Conservation (phyloP, 164 flowering plant genomes). For the Piper longum region DNA sequence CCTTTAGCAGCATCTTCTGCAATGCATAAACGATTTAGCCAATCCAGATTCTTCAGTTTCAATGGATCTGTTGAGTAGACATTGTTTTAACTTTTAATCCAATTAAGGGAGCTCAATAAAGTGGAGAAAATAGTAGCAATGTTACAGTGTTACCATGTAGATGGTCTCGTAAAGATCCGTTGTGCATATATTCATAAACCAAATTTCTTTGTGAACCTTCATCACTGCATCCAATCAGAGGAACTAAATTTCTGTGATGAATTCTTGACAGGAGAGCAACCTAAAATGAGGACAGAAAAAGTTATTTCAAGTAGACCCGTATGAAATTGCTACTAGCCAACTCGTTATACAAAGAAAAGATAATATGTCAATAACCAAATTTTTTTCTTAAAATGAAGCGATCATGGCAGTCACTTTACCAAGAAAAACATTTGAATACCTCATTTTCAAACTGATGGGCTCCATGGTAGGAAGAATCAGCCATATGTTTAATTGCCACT, state of each 20-base stretch:
- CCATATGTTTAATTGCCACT: slow-evolving; percentile 80
- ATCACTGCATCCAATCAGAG: slow-evolving; percentile 81
- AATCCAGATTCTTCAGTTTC: slow-evolving; percentile 51
- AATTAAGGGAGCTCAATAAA: neutral
- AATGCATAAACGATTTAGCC: slow-evolving; percentile 66
- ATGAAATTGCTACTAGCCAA: too few relatives aligned
- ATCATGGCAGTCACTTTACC: neutral
- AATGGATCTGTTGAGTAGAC: slow-evolving; percentile 35
- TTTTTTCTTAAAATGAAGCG: too few relatives aligned
- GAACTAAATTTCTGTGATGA: slow-evolving; percentile 92
- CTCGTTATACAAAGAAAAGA: neutral
- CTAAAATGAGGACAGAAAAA: slow-evolving; percentile 25
- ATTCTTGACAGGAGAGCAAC: slow-evolving; percentile 87
- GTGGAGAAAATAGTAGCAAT: neutral
- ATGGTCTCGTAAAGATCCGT: slow-evolving; percentile 77
- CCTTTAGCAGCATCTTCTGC: slow-evolving; percentile 99
- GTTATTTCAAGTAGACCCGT: neutral
- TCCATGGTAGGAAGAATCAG: slow-evolving; percentile 61
- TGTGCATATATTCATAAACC: slow-evolving; percentile 97
- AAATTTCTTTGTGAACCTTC: slow-evolving; percentile 59
- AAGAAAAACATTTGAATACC: slow-evolving; percentile 23
- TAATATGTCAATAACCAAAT: neutral
- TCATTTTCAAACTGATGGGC: slow-evolving; percentile 74
- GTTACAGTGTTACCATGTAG: slow-evolving; percentile 40
- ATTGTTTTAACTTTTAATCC: neutral